Conservation (phyloP, 768 basidiomycete species). For the Xerocomus potaroensis region DNA sequence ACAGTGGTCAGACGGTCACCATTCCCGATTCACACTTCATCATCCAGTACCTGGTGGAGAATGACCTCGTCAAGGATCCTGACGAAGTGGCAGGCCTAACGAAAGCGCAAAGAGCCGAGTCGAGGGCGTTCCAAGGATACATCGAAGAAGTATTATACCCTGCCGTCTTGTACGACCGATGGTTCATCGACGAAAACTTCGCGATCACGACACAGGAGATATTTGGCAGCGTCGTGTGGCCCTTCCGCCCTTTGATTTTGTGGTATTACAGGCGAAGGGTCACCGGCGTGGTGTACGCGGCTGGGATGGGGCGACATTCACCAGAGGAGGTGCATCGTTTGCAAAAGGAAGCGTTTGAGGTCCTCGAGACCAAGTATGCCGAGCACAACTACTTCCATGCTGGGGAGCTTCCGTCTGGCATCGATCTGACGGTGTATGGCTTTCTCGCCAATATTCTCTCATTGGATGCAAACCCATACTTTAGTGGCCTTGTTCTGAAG, state of each 20-base stretch:
- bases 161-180: constrained; percentile 29
- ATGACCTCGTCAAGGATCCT: constrained; percentile 23
- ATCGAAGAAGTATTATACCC: constrained; percentile 29
- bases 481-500: constrained; percentile 18
- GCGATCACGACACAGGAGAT: constrained; percentile 8
- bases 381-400: constrained; percentile 26
- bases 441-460: constrained; percentile 30
- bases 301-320: constrained; percentile 32
- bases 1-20: constrained; percentile 15
- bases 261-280: constrained; percentile 23
- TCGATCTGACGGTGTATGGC: constrained; percentile 28
- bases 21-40: constrained; percentile 34
- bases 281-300: constrained; percentile 13
- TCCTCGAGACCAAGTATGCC: constrained; percentile 26
- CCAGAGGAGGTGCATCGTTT: constrained; percentile 29
- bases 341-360: constrained; percentile 29
- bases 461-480: constrained; percentile 24
- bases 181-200: constrained; percentile 28
- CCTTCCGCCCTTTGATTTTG: constrained; percentile 18
- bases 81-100: constrained; percentile 27
- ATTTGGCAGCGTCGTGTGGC: constrained; percentile 15
- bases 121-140: constrained; percentile 32
- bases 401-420: constrained; percentile 22
- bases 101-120: constrained; percentile 27
- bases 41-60: constrained; percentile 27